Base-by-base conservation (phyloP, 805 yeast species). In the Cyberlindnera maritima region DNA sequence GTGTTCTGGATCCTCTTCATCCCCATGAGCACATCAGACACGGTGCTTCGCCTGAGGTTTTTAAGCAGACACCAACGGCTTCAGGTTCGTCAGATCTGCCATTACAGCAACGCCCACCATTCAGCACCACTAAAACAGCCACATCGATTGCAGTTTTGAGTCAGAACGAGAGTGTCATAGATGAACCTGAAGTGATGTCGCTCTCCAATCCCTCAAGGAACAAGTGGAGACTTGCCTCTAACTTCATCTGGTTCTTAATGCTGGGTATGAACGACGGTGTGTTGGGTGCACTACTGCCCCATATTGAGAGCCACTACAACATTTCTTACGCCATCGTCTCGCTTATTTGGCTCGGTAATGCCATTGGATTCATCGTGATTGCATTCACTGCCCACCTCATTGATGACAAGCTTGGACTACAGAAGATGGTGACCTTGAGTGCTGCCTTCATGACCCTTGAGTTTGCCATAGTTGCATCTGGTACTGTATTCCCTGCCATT, bases 271-370 rank as follows among this genome's bases (percentile, higher is more conserved):
- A 71, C 32, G 86, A 80, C 56, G 80, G 80, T 46, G 77, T 80
- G 20, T 76, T 81, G 1, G 86, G 85, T 46, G 81, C 83, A 0
- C 60, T 80, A 17, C 62, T 80, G 43, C 83, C 82, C 6, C 63
- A 66, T 36, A 75, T 80, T 34, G 84, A 80, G 52, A 57, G 45
- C 8, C 67, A 72, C 56, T 80, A 78, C 57, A 42, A 57, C 28
- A 68, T 80, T 42, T 64, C 64, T 15, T 80, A 80, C 55, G 69
- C 81, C 4, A 55, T 75, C 10, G 82, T 79, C 2, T 79, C 85
- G 2, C 56, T 76, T 46, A 71, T 80, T 44, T 80, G 85, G 85
- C 61, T 80, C 48, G 68, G 78, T 23, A 77, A 72, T 58, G 81
- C 84, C 1, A 40, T 70, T n/a, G 85, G 85, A 1, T 80, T 68